Conservation (phyloP, 2,329 filamentous ascomycete species). For the Penicillium sp. region DNA sequence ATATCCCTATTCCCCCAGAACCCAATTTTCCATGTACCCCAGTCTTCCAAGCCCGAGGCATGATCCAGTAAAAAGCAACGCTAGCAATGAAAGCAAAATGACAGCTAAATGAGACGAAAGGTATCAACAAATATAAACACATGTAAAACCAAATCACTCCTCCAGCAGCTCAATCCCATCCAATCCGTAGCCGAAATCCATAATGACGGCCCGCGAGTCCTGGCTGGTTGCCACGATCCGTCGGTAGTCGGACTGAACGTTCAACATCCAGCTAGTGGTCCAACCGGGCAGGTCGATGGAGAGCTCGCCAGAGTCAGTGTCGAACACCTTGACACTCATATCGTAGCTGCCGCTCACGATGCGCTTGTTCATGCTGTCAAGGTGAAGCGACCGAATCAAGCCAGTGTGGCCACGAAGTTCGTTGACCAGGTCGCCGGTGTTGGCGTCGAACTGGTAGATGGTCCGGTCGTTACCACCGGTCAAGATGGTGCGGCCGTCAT, state of each 20-base stretch:
- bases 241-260: constrained; percentile 92
- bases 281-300: constrained; percentile 87
- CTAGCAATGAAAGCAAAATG: constrained; percentile 12
- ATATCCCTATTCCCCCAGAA: constrained; percentile 1
- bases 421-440: constrained; percentile 79
- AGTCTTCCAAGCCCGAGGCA: constrained; percentile 8
- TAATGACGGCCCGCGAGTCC: constrained; percentile 85
- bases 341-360: constrained; percentile 94
- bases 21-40: constrained; percentile 4
- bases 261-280: constrained; percentile 96
- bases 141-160: constrained; percentile 30
- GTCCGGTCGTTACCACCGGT: constrained; percentile 94
- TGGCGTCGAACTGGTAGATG: constrained; percentile 94
- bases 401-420: constrained; percentile 81
- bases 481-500: constrained; percentile 90
- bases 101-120: constrained; percentile 19
- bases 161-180: constrained; percentile 56
- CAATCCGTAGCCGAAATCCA: constrained; percentile 78
- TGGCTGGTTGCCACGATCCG: constrained; percentile 94
- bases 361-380: constrained; percentile 82
- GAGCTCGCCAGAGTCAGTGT: constrained; percentile 76
- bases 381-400: constrained; percentile 85
- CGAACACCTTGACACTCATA: constrained; percentile 91
- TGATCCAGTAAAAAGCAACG: constrained; percentile 22
- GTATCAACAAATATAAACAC: constrained; percentile 13